Evolutionary conservation across 768 basidiomycete species (phyloP), one percentile per base, ranked within the genome.

Genomic region (Flagelloscypha sp.): DNA sequence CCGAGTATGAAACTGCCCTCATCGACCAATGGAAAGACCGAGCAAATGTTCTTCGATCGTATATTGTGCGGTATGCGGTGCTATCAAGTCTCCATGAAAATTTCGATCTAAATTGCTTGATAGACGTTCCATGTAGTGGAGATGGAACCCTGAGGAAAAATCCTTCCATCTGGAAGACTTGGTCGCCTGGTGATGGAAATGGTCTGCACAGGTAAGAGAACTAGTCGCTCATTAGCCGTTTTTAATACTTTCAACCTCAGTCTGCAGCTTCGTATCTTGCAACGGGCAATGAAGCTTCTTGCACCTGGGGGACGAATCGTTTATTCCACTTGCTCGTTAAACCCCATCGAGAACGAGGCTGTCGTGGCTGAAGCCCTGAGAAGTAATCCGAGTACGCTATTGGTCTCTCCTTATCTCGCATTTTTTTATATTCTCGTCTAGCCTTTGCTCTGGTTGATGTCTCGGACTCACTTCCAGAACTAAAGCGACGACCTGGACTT

Each of bases 111-210:
- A n/a, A n/a, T n/a, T n/a, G n/a, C n/a, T n/a, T n/a, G n/a, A n/a
- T n/a, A n/a, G n/a, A n/a, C n/a, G 95, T 99, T 7, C 95, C 95
- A 7, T 99, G 95, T 53, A 92, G 87, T 48, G 95, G 95, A 4
- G 95, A 99, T 54, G 95, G 94, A 0, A 99, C 95, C 1, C 57
- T 97, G 38, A 63, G 95, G 43, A 99, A 99, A 68, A 99, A 99
- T 53, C 55, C 85, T 10, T 85, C 80, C 1, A 95, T 99, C 25
- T 99, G 95, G 95, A 85, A 83, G 53, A 69, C 70, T 27, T 99
- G 94, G 94, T 76, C 76, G 28, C 74, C 82, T 9, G 74, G 76
- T 55, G 88, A 94, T 54, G 94, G 84, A 7, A 92, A 94, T 52
- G 88, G 89, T 3, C 56, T 99, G 41, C 95, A 99, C 52, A 61